Base-by-base conservation (phyloP, 176 grass and related monocot species). In the Juncus effusus region DNA sequence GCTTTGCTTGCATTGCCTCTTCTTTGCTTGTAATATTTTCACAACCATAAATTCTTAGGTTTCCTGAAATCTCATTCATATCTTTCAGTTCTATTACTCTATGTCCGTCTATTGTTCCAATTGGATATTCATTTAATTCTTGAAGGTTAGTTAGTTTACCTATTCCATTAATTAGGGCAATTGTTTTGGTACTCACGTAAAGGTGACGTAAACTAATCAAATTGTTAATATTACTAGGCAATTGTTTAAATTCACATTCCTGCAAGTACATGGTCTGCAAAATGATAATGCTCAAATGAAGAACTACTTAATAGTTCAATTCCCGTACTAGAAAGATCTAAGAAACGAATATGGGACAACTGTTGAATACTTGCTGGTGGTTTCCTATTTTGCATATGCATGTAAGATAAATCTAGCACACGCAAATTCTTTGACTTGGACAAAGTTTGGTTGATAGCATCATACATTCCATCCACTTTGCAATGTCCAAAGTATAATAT, bases 281-380 rank as follows among this genome's bases (percentile, higher is more conserved):
- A 77, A 63, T 89, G 86, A 56, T 73, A 54, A 74, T 81, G 76
- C 40, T 62, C 62, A 59, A 82, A 78, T n/a, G 81, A 38, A 57
- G 74, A 76, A 13, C 53, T 62, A 11, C 81, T 36, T 56, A 89
- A 47, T 5, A 9, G 28, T 68, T 72, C 77, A 44, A 89, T 59
- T 65, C 73, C 56, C 44, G 65, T 85, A 16, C 54, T 52, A 67
- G 64, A 80, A 13, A 90, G 74, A 69, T 79, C 71, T 2, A 85
- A 58, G 60, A 84, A 90, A 36, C 82, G 69, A 38, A 90, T 74
- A 70, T 82, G 82, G 56, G 16, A 81, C 49, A 85, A 50, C 9
- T 59, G 51, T 38, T 59, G 45, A 56, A 90, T 72, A 42, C 19
- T 45, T 37, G 69, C 15, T n/a, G 74, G 75, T 61, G 78, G 50